These are phyloP conservation scores for Suillus variegatus DNA, from an alignment of 768 basidiomycete species.

Conservation along the genomic window DNA sequence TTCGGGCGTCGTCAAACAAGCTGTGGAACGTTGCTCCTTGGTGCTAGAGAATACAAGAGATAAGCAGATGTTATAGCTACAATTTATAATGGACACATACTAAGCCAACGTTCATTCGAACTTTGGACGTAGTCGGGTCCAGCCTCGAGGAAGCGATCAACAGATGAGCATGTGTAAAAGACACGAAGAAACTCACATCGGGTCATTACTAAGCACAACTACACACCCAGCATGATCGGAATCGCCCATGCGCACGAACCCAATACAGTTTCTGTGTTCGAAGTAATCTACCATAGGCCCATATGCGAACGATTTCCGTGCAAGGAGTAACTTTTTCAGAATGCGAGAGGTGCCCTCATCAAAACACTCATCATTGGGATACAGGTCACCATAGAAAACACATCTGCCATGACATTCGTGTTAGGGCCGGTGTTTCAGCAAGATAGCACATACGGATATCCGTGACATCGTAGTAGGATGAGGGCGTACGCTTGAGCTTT, in stretches of 20 bases:
- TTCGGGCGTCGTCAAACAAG: constrained; percentile 45
- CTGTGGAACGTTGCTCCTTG: constrained; percentile 44
- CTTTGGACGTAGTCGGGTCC: constrained; percentile 28
- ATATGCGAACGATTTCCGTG: constrained; percentile 67
- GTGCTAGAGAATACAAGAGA: constrained; percentile 16
- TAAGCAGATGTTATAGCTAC: constrained; percentile 3
- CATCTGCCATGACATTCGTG: constrained; percentile 47
- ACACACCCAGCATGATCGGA: constrained; percentile 58
- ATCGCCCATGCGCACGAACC: constrained; percentile 72
- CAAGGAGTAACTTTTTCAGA: constrained; percentile 56
- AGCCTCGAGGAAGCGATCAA: constrained; percentile 44
- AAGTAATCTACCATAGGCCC: constrained; percentile 66
- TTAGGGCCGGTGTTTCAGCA: constrained; percentile 1
- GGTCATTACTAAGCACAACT: constrained; percentile 67
- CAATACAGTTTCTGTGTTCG: constrained; percentile 62
- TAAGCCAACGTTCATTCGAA: constrained; percentile 65
- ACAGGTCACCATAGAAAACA: constrained; percentile 86
- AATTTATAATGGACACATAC: constrained; percentile 40
- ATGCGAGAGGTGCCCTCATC: constrained; percentile 51
- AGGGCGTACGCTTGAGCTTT: constrained; percentile 83
- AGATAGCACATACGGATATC: constrained; percentile 64
- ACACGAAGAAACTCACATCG: constrained; percentile 43
- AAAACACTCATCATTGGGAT: constrained; percentile 70
- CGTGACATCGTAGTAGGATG: constrained; percentile 67
- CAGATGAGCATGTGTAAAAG: constrained; percentile 71